Conservation (phyloP, 768 basidiomycete species). For the Boletellus ananas region DNA sequence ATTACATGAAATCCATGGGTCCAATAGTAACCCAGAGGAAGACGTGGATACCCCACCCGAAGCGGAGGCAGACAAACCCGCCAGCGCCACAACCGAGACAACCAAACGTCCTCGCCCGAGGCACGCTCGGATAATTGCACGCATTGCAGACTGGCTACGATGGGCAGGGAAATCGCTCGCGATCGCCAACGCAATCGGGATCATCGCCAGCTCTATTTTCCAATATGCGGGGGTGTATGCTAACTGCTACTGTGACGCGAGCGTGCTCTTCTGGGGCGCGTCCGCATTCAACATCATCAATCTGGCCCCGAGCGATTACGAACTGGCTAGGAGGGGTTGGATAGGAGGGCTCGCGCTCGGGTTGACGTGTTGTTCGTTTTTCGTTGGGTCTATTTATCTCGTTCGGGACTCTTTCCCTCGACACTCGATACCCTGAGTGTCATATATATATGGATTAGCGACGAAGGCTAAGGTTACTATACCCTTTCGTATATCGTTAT, state of each 20-base stretch:
- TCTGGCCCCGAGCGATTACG: constrained; percentile 14
- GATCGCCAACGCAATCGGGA: constrained; percentile 23
- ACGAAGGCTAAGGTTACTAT: no score
- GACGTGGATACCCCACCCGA: neutral
- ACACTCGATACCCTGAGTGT: neutral
- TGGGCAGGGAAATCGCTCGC: constrained; percentile 29
- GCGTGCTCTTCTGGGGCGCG: constrained; percentile 14
- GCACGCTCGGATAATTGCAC: neutral
- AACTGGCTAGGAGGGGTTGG: constrained; percentile 32
- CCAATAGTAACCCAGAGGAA: no score
- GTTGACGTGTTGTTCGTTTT: constrained; percentile 19
- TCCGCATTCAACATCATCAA: constrained; percentile 31
- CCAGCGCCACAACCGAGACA: neutral
- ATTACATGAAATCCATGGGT: neutral
- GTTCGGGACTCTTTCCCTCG: constrained; percentile 20
- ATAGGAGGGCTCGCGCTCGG: constrained; percentile 35
- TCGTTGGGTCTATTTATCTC: constrained; percentile 29
- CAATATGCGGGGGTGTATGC: constrained; percentile 28
- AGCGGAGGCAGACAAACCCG: neutral
- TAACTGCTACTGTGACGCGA: constrained; percentile 31
- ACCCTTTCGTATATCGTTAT: no score
- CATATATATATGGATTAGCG: no score
- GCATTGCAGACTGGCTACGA: constrained; percentile 19
- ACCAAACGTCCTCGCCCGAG: neutral
- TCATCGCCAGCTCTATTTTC: constrained; percentile 26